Evolutionary conservation across 2,329 filamentous ascomycete genomes (phyloP), one percentile per base, ranked within the genome.

Genomic region (Lachnellula arida): DNA sequence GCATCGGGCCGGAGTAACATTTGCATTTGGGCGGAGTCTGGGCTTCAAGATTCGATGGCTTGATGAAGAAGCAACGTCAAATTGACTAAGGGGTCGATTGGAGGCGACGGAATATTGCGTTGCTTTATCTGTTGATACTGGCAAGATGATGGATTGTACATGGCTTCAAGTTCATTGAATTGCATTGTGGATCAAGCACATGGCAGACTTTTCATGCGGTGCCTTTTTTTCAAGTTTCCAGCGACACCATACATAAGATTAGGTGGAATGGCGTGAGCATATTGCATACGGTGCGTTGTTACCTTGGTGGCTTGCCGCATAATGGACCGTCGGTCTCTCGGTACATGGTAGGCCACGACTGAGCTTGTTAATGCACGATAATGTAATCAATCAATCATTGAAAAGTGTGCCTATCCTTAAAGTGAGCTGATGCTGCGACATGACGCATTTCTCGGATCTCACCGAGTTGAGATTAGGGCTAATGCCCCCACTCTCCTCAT

Each of bases 1-100:
- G 64, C 64, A 66, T 66, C 39, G 60, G 60, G 62, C 47, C 56
- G 64, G 64, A 58, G 64, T 65, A 44, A 43, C 37, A 51, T 59
- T 60, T 62, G 63, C 64, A 65, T 65, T 61, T 66, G 57, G 58
- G 62, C 52, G 63, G 63, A 62, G 63, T 65, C 49, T 58, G 49
- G 61, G 51, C 14, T 40, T 15, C 14, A 40, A 15, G 39, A 40
- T 40, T 40, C n/a, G 39, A 40, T 40, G 14, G 39, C 14, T 40
- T 40, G 39, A 32, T 32, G 28, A 32, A 32, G 28, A 11, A 32
- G 28, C 28, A 15, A 40, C 39, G 39, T n/a, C 39, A 40, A 19
- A 40, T 40, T 40, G 39, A 19, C 39, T 17, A 17, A 40, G 17
- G n/a, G 37, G 39, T n/a, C 14, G 39, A 19, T n/a, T 17, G 5